A percentile compares a stretch with the other conserved stretches of the same genome.
These are phyloP conservation scores for Blakeslea trispora DNA, from an alignment of 371 early-diverging fungal species.

Conservation along the genomic window DNA sequence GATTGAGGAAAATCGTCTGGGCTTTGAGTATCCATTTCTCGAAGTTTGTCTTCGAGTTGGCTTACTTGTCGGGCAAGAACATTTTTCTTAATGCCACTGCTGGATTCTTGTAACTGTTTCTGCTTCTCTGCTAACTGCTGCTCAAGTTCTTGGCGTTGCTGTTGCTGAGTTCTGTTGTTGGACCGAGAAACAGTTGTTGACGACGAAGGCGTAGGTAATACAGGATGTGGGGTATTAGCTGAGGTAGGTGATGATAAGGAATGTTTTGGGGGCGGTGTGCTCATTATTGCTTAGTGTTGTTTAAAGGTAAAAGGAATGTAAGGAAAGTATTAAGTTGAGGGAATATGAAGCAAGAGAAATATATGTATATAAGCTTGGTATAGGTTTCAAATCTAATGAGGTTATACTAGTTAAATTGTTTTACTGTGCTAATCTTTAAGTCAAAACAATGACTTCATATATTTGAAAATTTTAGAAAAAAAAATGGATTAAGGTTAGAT, in stretches of 20 bases:
- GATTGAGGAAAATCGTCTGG: constrained; percentile 7
- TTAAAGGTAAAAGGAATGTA: neutral
- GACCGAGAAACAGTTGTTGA: constrained; percentile 35
- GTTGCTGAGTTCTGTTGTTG: constrained; percentile 16
- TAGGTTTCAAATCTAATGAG: neutral
- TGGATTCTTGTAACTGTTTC: constrained; percentile 40
- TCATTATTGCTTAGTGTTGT: constrained; percentile 13
- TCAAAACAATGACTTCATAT: neutral
- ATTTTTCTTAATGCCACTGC: constrained; percentile 50
- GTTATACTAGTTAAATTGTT: neutral
- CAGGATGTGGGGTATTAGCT: constrained; percentile 23
- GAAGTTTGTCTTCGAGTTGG: constrained; percentile 40
- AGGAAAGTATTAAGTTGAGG: neutral
- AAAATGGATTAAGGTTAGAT: neutral
- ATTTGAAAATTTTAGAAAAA: neutral
- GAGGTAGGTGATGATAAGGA: constrained; percentile 45
- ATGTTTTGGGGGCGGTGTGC: constrained; percentile 39
- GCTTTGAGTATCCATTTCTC: constrained; percentile 35
- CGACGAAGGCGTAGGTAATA: constrained; percentile 49
- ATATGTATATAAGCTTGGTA: neutral
- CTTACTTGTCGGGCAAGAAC: constrained; percentile 48
- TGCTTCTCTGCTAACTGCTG: constrained; percentile 50
- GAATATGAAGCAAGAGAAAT: neutral
- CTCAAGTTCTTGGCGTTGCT: constrained; percentile 36
- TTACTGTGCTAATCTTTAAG: constrained; percentile 1